Evolutionary conservation across 2,329 filamentous ascomycete genomes (phyloP).

Genomic region (Endoconidiophora polonica): DNA sequence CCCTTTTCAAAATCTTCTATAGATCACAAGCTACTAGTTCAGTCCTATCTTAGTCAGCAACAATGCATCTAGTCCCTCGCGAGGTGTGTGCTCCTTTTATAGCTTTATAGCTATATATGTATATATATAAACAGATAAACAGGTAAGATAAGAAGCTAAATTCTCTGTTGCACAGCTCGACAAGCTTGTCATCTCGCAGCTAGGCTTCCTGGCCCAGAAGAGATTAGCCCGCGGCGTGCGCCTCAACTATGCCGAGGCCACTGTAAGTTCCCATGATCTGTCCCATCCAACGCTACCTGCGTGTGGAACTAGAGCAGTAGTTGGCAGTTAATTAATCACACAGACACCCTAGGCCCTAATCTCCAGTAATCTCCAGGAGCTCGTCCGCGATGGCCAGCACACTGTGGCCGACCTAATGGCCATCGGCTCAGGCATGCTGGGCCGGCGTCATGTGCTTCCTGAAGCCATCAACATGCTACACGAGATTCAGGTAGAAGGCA

Average conservation of each 20-base stretch:
- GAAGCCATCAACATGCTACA: slow-evolving; percentile 62
- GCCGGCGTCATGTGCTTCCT: slow-evolving; percentile 77
- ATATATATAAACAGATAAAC: background rate
- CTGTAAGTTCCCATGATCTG: slow-evolving; percentile 31
- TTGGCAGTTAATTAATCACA: background rate
- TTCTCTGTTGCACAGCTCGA: slow-evolving; percentile 47
- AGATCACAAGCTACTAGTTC: background rate
- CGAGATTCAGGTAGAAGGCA: slow-evolving; percentile 87
- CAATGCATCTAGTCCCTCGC: slow-evolving; percentile 32
- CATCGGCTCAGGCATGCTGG: slow-evolving; percentile 80
- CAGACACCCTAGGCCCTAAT: slow-evolving; percentile 49
- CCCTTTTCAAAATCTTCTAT: background rate
- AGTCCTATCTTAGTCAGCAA: slow-evolving; percentile 1
- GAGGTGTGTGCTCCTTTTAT: slow-evolving; percentile 23
- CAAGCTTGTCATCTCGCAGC: slow-evolving; percentile 84
- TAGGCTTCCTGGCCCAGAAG: slow-evolving; percentile 73
- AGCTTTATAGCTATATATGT: background rate
- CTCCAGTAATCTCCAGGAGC: slow-evolving; percentile 79
- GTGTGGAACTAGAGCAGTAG: slow-evolving; percentile 10
- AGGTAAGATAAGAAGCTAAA: slow-evolving; percentile 10
- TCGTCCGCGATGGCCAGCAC: slow-evolving; percentile 92
- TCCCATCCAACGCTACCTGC: background rate
- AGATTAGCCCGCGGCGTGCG: slow-evolving; percentile 75
- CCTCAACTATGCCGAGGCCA: slow-evolving; percentile 80
- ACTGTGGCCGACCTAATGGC: slow-evolving; percentile 86